Evolutionary conservation across 148 eudicot species (phyloP).

Genomic region (Diospyros lotus): DNA sequence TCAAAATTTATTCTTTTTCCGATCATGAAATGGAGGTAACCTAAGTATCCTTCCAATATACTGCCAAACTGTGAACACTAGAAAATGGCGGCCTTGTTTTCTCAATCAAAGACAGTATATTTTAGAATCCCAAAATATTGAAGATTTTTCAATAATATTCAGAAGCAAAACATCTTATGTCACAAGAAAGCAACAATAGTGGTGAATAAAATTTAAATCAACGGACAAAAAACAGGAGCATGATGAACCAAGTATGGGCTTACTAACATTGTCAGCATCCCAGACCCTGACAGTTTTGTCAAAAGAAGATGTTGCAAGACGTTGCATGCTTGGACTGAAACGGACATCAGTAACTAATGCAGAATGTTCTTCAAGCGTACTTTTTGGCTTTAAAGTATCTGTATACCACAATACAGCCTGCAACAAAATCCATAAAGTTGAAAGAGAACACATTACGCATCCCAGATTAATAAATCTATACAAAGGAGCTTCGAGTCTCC

Average conservation of each 20-base stretch:
- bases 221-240: background rate
- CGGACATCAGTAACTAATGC: slow-evolving; percentile 71
- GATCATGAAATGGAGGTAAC: too few species aligned
- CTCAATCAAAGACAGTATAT: too few species aligned
- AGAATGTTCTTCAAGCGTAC: slow-evolving; percentile 76
- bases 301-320: slow-evolving; percentile 77
- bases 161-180: too few species aligned
- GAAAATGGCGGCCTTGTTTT: too few species aligned
- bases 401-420: slow-evolving; percentile 81
- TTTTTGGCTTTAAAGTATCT: slow-evolving; percentile 47
- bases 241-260: background rate
- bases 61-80: too few species aligned
- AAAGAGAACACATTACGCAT: background rate
- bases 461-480: background rate
- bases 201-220: background rate
- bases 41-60: too few species aligned
- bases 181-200: too few species aligned
- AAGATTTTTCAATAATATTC: too few species aligned
- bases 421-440: slow-evolving; percentile 21
- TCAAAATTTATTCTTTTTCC: too few species aligned
- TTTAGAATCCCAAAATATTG: too few species aligned
- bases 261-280: slow-evolving; percentile 83
- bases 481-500: slow-evolving; percentile 1
- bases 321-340: slow-evolving; percentile 59
- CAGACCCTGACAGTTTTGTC: slow-evolving; percentile 83